A percentile compares a stretch with the other conserved stretches of the same genome.
Evolutionary conservation across 2,329 filamentous ascomycete genomes (phyloP).

Genomic region (Diaporthe amygdali): DNA sequence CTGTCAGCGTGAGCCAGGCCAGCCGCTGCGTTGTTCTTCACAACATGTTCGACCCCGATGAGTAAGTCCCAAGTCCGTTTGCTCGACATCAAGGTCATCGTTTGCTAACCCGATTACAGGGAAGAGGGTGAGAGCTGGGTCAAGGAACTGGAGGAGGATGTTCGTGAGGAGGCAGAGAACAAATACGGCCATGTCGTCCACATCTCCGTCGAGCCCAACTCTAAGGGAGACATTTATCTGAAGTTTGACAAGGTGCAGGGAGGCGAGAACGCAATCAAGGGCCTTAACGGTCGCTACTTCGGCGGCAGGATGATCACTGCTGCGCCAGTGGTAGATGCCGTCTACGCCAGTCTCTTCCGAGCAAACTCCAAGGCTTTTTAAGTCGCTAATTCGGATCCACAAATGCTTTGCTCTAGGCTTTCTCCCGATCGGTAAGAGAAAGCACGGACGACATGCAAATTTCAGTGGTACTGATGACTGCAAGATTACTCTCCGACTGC

Average conservation of each 20-base stretch:
- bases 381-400: constrained; percentile 61
- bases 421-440: constrained; percentile 30
- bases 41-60: constrained; percentile 91
- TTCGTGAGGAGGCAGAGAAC: constrained; percentile 88
- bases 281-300: constrained; percentile 95
- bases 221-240: constrained; percentile 94
- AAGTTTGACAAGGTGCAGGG: constrained; percentile 97
- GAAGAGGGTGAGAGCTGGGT: constrained; percentile 88
- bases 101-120: constrained; percentile 55
- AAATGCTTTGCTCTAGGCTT: constrained; percentile 54
- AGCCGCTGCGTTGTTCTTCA: constrained; percentile 93
- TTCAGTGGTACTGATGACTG: constrained; percentile 27
- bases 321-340: constrained; percentile 94
- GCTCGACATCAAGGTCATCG: not conserved
- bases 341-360: constrained; percentile 95
- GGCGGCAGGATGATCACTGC: constrained; percentile 92
- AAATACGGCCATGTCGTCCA: constrained; percentile 98
- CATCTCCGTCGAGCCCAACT: constrained; percentile 92
- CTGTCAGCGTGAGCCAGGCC: constrained; percentile 87
- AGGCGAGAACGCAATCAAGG: constrained; percentile 96
- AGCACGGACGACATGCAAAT: constrained; percentile 21
- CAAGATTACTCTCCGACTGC: constrained; percentile 19
- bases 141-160: constrained; percentile 92
- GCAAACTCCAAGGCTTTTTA: constrained; percentile 80
- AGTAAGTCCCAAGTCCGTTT: constrained; percentile 65